Base-by-base conservation (phyloP, 257 asterid genomes). In the Petunia secreta region DNA sequence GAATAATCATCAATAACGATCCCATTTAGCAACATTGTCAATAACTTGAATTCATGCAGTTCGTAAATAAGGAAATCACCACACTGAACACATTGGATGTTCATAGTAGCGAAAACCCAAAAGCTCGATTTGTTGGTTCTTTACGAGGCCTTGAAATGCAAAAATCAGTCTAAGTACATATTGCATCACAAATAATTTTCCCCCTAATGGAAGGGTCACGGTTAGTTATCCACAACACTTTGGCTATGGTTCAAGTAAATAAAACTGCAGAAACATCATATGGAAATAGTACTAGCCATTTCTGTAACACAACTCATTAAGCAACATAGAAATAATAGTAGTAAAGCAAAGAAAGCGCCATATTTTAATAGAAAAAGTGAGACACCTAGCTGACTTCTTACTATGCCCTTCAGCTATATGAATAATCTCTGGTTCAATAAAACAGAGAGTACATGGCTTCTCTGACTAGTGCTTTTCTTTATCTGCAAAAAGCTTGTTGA, bases 11-110 rank as follows among this genome's bases (percentile, higher is more conserved):
- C 62, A 48, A 50, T 50, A 71, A 10, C 40, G 15, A 48, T 5
- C 59, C 59, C 76, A 69, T 25, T 69, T 46, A 54, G 8, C 77
- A 71, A 71, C 11, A 69, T 69, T 16, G 76, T 1, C 58, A 69
- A 69, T 69, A 4, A 48, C 44, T 71, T 48, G 62, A 50, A 71
- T 6, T 50, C 41, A 69, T 69, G 76, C 41, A 69, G 25, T 69
- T 69, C 77, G 1, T 73, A 36, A 11, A 44, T 73, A 36, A 11
- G 62, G 16, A 73, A 36, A 34, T 73, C 55, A 53, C 77, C 57
- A 71, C 44, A 48, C 62, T 48, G 34, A 71, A 71, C 60, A 71
- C 60, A 71, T 71, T 46, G 13, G 62, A 9, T 50, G 41, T 73
- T 50, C 3, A 69, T 44, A 69, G 40, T 44, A 44, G 58, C 16